Conservation (phyloP, 306 rosid species). For the Neltuma alba region DNA sequence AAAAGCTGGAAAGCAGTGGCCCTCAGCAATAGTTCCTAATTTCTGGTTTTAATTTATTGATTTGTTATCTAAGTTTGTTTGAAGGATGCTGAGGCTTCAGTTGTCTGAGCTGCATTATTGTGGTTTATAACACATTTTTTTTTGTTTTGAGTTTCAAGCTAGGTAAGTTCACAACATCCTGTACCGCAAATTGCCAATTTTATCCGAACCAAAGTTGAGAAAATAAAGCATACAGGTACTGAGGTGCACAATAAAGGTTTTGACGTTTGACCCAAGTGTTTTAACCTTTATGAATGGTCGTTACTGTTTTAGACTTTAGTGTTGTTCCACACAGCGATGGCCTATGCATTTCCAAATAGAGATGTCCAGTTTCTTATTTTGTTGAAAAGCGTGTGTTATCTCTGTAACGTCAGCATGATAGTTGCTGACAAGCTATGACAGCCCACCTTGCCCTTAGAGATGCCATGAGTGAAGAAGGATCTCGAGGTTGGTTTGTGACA, state of each 20-base stretch:
- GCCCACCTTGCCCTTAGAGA: background rate
- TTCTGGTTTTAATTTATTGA: conserved; percentile 25
- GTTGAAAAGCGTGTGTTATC: background rate
- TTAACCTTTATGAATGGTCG: background rate
- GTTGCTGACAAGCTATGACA: conserved; percentile 36
- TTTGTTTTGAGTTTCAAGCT: conserved; percentile 40
- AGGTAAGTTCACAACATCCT: conserved; percentile 35
- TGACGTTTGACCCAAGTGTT: conserved; percentile 1
- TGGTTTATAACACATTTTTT: conserved; percentile 43
- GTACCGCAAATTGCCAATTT: conserved; percentile 38
- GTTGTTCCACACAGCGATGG: background rate
- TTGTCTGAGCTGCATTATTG: conserved; percentile 27
- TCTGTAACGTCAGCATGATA: background rate
- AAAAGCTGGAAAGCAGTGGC: conserved; percentile 75
- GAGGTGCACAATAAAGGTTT: conserved; percentile 35
- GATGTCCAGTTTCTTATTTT: background rate
- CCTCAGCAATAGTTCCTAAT: conserved; percentile 36
- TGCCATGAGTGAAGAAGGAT: background rate
- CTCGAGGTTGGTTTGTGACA: background rate
- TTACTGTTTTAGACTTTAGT: conserved; percentile 27
- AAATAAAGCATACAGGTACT: conserved; percentile 60
- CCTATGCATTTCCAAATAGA: background rate
- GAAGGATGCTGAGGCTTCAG: conserved; percentile 37
- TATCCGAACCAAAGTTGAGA: conserved; percentile 43
- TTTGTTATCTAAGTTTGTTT: conserved; percentile 39